phyloP scores from a whole-genome alignment of 495 filamentous ascomycete species.

The Penicillium desertorum region DNA sequence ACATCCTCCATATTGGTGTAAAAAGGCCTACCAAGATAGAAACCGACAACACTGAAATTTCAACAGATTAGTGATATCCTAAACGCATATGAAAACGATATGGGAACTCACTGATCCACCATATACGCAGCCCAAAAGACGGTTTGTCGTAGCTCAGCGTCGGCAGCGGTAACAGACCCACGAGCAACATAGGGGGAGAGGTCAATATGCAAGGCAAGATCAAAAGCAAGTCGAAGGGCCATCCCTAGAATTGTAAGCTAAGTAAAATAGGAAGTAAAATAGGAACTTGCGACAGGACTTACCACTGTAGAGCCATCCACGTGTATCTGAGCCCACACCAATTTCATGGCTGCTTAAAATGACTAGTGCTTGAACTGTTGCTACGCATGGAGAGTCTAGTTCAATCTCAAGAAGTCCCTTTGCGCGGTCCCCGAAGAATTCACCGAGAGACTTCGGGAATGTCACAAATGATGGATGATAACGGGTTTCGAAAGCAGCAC shows the following conservation, averaged over 20 bases:
- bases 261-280: neutral
- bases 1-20: constrained; percentile 28
- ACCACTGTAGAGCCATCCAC: constrained; percentile 44
- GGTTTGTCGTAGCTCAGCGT: constrained; percentile 29
- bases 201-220: constrained; percentile 41
- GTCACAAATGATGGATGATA: constrained; percentile 29
- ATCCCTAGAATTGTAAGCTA: constrained; percentile 26
- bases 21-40: constrained; percentile 32
- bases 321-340: constrained; percentile 26
- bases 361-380: constrained; percentile 38
- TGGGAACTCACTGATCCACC: constrained; percentile 32
- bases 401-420: constrained; percentile 36
- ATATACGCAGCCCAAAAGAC: constrained; percentile 38
- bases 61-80: neutral
- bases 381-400: constrained; percentile 33
- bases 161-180: constrained; percentile 23
- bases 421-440: constrained; percentile 35
- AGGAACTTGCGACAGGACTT: constrained; percentile 3
- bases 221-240: constrained; percentile 38
- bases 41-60: constrained; percentile 29
- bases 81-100: neutral
- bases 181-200: constrained; percentile 27
- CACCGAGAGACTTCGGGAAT: constrained; percentile 30
- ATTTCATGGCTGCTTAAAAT: constrained; percentile 36
- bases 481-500: constrained; percentile 29